A percentile compares a stretch with the other conserved stretches of the same genome.
Conservation (phyloP, 352 stramenopile species). For the Phytophthora sp. region DNA sequence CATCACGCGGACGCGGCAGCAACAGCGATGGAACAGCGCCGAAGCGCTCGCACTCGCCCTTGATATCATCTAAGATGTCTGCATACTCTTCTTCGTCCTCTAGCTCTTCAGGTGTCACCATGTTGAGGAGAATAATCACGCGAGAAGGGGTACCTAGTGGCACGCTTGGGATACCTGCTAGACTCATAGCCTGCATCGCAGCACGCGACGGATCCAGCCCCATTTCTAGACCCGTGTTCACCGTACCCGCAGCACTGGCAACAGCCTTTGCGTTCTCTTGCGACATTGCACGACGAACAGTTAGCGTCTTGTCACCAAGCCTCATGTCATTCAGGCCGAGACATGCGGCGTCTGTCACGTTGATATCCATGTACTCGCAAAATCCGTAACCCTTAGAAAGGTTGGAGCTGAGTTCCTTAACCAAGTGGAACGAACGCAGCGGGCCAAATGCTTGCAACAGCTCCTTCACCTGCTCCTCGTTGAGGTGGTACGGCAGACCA, state of each 20-base stretch:
- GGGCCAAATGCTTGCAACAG: conserved; percentile 95
- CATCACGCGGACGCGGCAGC: conserved; percentile 77
- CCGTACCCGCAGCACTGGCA: conserved; percentile 64
- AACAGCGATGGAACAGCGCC: conserved; percentile 77
- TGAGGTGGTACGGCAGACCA: conserved; percentile 96
- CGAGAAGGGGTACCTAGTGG: conserved; percentile 71
- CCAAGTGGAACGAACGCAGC: conserved; percentile 96
- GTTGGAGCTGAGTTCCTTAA: conserved; percentile 93
- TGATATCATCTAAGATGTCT: conserved; percentile 97
- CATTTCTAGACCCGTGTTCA: conserved; percentile 74
- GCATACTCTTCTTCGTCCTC: conserved; percentile 94
- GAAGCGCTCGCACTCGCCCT: conserved; percentile 94
- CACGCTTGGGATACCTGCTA: conserved; percentile 62
- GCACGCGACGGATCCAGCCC: conserved; percentile 68
- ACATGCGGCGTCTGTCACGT: conserved; percentile 91
- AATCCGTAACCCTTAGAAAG: conserved; percentile 98
- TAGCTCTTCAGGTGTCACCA: conserved; percentile 97
- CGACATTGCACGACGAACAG: conserved; percentile 87
- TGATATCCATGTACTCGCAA: conserved; percentile 95
- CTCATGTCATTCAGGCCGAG: conserved; percentile 97
- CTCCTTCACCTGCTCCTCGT: conserved; percentile 94
- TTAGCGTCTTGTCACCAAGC: conserved; percentile 92
- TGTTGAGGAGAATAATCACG: conserved; percentile 97
- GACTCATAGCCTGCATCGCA: conserved; percentile 71
- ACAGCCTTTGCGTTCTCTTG: conserved; percentile 74